phyloP scores from a whole-genome alignment of 1,139 yeast species.

The Candida tetrigidarum region DNA sequence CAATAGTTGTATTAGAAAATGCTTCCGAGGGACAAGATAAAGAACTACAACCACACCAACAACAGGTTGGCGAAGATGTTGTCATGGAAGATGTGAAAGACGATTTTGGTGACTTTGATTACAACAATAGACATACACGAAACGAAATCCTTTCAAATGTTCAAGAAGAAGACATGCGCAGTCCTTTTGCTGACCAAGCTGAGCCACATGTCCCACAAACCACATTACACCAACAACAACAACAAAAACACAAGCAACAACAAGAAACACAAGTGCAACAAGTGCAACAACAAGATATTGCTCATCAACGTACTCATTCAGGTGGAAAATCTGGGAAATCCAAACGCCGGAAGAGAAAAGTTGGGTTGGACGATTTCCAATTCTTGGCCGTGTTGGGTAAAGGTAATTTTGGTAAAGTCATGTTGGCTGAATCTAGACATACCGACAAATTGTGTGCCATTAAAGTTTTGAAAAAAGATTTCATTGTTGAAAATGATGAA shows the following conservation, averaged over 20 bases:
- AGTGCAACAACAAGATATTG: constrained; percentile 8
- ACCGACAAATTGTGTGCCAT: constrained; percentile 85
- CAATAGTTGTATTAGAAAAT: constrained; percentile 6
- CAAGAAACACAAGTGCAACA: too few species aligned
- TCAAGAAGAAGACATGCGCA: constrained; percentile 9
- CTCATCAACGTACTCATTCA: constrained; percentile 10
- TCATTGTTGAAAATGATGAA: constrained; percentile 93
- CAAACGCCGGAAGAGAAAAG: constrained; percentile 59
- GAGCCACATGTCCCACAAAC: constrained; percentile 5
- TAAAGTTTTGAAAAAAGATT: constrained; percentile 93
- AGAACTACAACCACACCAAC: constrained; percentile 7
- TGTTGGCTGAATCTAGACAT: constrained; percentile 92
- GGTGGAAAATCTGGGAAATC: constrained; percentile 21
- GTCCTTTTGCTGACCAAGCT: constrained; percentile 15
- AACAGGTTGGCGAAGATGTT: constrained; percentile 5
- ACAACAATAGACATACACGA: constrained; percentile 26
- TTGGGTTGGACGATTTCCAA: constrained; percentile 94
- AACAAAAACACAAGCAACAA: too few species aligned
- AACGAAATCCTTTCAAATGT: constrained; percentile 22
- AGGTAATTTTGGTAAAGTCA: constrained; percentile 97
- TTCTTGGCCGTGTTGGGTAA: constrained; percentile 94
- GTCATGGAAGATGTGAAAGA: constrained; percentile 16
- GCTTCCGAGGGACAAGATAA: constrained; percentile 10
- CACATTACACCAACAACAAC: constrained; percentile 5
- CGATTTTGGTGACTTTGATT: constrained; percentile 35